Percentiles rank a stretch among this genome's conserved stretches.
These are phyloP conservation scores for Kodamaea suecica DNA, from an alignment of 1,139 yeast species.

Conservation along the genomic window DNA sequence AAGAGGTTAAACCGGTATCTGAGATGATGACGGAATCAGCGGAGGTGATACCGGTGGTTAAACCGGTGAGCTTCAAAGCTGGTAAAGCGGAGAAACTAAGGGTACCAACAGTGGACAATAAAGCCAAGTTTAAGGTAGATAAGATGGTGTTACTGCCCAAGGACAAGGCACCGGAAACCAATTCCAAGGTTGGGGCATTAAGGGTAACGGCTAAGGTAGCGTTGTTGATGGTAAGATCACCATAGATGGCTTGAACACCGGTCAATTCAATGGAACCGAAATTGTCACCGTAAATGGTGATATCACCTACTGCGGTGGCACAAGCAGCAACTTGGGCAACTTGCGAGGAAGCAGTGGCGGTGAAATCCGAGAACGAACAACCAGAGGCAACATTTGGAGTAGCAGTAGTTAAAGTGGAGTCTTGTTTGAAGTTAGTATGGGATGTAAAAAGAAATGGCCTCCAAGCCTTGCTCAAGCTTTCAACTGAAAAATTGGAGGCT, in stretches of 20 bases:
- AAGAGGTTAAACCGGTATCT: conserved; percentile 78
- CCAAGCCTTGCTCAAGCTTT: conserved; percentile 1
- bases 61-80: conserved; percentile 67
- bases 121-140: conserved; percentile 68
- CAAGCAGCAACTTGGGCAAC: conserved; percentile 73
- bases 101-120: conserved; percentile 75
- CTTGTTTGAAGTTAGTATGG: conserved; percentile 21
- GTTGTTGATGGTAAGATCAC: conserved; percentile 65
- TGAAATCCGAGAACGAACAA: conserved; percentile 52
- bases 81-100: conserved; percentile 81
- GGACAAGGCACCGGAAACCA: conserved; percentile 67
- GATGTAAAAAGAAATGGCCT: neutral
- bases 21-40: conserved; percentile 74
- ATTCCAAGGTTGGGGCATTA: conserved; percentile 73
- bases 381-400: conserved; percentile 52
- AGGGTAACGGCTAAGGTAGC: conserved; percentile 61
- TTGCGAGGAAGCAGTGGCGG: conserved; percentile 76
- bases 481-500: too few species aligned
- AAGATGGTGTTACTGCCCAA: conserved; percentile 67
- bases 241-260: conserved; percentile 65
- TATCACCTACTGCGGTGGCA: conserved; percentile 76
- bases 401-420: conserved; percentile 50
- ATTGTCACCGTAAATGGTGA: conserved; percentile 59
- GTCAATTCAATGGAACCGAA: conserved; percentile 57
- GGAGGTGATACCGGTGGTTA: conserved; percentile 69